A percentile compares a stretch with the other conserved stretches of the same genome.
Conservation (phyloP, 2,329 filamentous ascomycete species). For the Xenoacremonium recifei region DNA sequence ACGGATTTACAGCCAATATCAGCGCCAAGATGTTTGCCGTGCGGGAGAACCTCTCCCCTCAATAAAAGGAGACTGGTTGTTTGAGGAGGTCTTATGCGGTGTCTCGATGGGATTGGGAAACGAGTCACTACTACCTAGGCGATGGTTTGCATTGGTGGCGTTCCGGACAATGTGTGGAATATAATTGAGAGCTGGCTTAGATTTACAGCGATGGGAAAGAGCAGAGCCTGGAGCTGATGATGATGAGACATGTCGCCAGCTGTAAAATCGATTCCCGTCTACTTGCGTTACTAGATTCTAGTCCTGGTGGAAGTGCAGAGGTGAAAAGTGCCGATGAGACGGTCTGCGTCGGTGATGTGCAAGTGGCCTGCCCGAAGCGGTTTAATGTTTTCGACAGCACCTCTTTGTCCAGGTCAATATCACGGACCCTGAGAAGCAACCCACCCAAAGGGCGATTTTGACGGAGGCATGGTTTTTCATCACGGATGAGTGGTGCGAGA, state of each 20-base stretch:
- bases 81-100: constrained; percentile 14
- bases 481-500: too few relatives aligned
- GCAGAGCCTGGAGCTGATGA: constrained; percentile 24
- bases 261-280: too few relatives aligned
- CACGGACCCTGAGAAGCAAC: too few relatives aligned
- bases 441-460: too few relatives aligned
- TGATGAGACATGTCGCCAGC: constrained; percentile 3
- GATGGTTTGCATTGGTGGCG: constrained; percentile 41
- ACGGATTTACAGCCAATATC: constrained; percentile 89
- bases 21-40: constrained; percentile 98
- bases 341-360: too few relatives aligned
- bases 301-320: too few relatives aligned
- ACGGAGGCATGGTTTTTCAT: too few relatives aligned
- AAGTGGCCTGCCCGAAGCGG: too few relatives aligned
- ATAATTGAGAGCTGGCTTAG: constrained; percentile 36
- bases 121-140: constrained; percentile 32
- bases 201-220: constrained; percentile 33
- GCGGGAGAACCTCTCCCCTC: constrained; percentile 65
- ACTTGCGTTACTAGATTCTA: too few relatives aligned
- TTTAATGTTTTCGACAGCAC: too few relatives aligned
- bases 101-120: constrained; percentile 26
- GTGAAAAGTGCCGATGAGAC: too few relatives aligned
- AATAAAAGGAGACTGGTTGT: constrained; percentile 34
- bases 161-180: constrained; percentile 40
- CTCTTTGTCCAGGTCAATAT: too few relatives aligned